These are phyloP conservation scores for Verticillium nubilum DNA, from an alignment of 2,329 filamentous ascomycete species.

Conservation along the genomic window DNA sequence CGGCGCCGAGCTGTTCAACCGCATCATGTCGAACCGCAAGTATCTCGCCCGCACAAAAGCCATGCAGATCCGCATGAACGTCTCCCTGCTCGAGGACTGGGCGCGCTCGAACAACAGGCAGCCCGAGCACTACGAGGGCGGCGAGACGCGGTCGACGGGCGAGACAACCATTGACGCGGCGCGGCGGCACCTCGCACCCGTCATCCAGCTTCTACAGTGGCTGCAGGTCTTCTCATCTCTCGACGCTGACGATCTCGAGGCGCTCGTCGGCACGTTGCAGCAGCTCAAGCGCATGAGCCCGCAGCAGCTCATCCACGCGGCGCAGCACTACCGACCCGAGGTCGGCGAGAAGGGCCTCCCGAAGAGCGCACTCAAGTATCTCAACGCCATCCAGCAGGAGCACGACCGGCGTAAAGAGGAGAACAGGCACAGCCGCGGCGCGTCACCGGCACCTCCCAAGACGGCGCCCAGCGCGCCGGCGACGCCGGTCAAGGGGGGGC, in stretches of 20 bases:
- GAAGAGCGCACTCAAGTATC: constrained; percentile 83
- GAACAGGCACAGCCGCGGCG: constrained; percentile 41
- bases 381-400: constrained; percentile 74
- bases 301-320: constrained; percentile 85
- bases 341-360: constrained; percentile 90
- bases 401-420: constrained; percentile 53
- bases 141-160: constrained; percentile 77
- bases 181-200: constrained; percentile 76
- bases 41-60: constrained; percentile 95
- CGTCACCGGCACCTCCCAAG: constrained; percentile 31
- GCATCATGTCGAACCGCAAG: constrained; percentile 92
- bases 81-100: constrained; percentile 94
- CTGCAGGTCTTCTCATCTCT: constrained; percentile 95
- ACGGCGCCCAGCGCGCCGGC: constrained; percentile 26
- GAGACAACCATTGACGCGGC: constrained; percentile 84
- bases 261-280: constrained; percentile 80
- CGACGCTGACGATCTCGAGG: constrained; percentile 77
- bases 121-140: constrained; percentile 92
- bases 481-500: constrained; percentile 36
- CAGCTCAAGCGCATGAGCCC: constrained; percentile 81
- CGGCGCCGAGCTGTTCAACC: constrained; percentile 92
- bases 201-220: constrained; percentile 95
- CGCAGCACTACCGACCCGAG: constrained; percentile 88
- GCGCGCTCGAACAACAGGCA: constrained; percentile 87
- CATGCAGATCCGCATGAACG: constrained; percentile 99